phyloP scores from a whole-genome alignment of 441 rosid genomes.

The Populus hybrid region DNA sequence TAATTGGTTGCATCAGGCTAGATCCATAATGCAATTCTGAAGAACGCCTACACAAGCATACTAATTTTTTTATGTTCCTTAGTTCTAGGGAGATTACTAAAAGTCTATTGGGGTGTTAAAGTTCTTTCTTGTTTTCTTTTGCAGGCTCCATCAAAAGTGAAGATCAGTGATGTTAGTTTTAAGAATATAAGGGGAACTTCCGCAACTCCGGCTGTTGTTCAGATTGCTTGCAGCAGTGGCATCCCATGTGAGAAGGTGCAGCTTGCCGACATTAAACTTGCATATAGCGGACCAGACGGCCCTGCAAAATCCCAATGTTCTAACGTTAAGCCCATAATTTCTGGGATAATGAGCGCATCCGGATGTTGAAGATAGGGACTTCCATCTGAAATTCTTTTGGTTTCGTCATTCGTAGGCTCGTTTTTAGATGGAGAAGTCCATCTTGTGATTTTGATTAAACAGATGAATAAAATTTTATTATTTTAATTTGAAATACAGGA shows the following conservation, averaged over 20 bases:
- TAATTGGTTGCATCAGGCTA: not conserved
- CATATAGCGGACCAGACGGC: constrained; percentile 1
- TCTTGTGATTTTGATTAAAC: too few species aligned
- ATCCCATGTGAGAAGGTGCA: constrained; percentile 38
- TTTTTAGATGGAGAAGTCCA: too few species aligned
- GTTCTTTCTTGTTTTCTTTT: not conserved
- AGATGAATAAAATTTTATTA: too few species aligned
- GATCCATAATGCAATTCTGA: constrained; percentile 26
- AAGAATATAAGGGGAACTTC: constrained; percentile 48
- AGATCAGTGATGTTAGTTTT: constrained; percentile 35
- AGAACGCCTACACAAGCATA: not conserved
- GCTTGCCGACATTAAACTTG: constrained; percentile 35
- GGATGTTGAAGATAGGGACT: too few species aligned
- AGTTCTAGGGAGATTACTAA: not conserved
- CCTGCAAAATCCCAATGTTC: constrained; percentile 3
- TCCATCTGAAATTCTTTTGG: too few species aligned
- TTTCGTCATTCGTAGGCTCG: too few species aligned
- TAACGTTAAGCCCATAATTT: not conserved
- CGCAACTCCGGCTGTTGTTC: constrained; percentile 30
- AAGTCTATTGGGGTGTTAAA: not conserved
- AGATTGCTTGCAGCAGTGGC: constrained; percentile 40
- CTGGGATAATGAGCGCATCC: too few species aligned
- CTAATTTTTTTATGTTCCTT: not conserved
- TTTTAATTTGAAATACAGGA: not conserved
- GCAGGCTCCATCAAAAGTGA: constrained; percentile 38